Percentiles rank a stretch among this genome's conserved stretches.
phyloP scores from a whole-genome alignment of 129 eudicot genomes.

The Calendula officinalis region DNA sequence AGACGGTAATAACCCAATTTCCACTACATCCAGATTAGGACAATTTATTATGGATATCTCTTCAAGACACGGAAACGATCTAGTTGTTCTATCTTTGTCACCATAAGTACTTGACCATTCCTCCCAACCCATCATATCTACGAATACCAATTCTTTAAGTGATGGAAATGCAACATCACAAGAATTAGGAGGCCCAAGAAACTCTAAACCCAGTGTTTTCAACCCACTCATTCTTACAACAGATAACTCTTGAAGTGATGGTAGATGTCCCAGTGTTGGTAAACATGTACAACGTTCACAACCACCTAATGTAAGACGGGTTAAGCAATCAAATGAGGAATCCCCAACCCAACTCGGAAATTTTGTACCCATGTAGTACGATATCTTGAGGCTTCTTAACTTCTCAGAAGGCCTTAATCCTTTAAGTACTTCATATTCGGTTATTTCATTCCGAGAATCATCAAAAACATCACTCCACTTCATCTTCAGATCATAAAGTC shows the following conservation, averaged over 20 bases:
- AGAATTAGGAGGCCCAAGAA: slow-evolving; percentile 25
- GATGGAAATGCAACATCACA: slow-evolving; percentile 34
- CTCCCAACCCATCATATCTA: slow-evolving; percentile 23
- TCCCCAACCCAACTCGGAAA: slow-evolving; percentile 57
- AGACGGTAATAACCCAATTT: not conserved
- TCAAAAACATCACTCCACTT: slow-evolving; percentile 33
- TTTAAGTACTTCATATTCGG: slow-evolving; percentile 33
- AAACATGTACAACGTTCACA: slow-evolving; percentile 37
- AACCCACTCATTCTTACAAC: slow-evolving; percentile 33
- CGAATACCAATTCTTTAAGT: slow-evolving; percentile 15
- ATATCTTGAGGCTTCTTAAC: slow-evolving; percentile 26
- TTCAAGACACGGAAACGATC: slow-evolving; percentile 17
- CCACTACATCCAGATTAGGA: not conserved
- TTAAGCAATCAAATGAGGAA: slow-evolving; percentile 31
- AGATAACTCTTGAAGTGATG: slow-evolving; percentile 31
- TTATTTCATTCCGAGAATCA: slow-evolving; percentile 11
- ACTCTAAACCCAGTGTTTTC: slow-evolving; percentile 38
- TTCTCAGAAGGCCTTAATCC: slow-evolving; percentile 35
- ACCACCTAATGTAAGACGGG: slow-evolving; percentile 21
- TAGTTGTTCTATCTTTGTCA: not conserved
- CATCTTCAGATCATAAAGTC: slow-evolving; percentile 35
- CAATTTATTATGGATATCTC: slow-evolving; percentile 8
- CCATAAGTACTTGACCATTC: slow-evolving; percentile 24
- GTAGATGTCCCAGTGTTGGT: slow-evolving; percentile 50
- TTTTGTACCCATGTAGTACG: slow-evolving; percentile 24